Base-by-base conservation (phyloP, 2,329 filamentous ascomycete genomes). In the Paracoccidioides lutzii region DNA sequence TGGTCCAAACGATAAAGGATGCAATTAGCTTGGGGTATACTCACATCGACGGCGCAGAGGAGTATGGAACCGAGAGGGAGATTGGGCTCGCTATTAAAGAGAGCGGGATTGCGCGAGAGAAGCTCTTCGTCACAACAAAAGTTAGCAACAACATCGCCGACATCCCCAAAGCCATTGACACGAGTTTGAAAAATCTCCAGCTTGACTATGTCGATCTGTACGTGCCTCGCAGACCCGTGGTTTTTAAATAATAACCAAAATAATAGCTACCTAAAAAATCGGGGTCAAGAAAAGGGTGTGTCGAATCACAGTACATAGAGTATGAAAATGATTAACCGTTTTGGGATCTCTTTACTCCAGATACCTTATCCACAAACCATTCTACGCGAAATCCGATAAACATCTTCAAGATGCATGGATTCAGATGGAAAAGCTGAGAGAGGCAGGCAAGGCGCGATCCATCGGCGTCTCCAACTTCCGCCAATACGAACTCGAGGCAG, bases 391-490 rank as follows among this genome's bases (percentile, higher is more conserved):
- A 48, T 73, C 73, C 0, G 76, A 81, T 51, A 69, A 69, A 35
- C 75, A 80, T 12, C 73, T 83, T 14, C 81, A 83, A 65, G 65
- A 71, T 37, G 76, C 78, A 46, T 84, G 81, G 81, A 75, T 75
- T 42, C 71, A 74, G 5, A 81, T 84, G 80, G 81, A 85, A 63
- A 67, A 74, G 42, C 68, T 84, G 42, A 75, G 81, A 60, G 68
- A 71, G n/a, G 66, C 75, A 12, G 81, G 81, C 14, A 77, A 83
- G 57, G 75, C 78, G 4, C 78, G 77, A 54, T 78, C 78, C 5
- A 84, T 84, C 58, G 82, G 81, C 28, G 81, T 84, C 28, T 82
- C 79, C 55, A 84, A 82, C 67, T 85, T 77, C 66, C 67, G 78
- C 5, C 73, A 76, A 30, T 65, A 69, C 28, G 77, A 84, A 57